phyloP scores from a whole-genome alignment of 2,329 filamentous ascomycete genomes.

The Penicillium rolfsii region DNA sequence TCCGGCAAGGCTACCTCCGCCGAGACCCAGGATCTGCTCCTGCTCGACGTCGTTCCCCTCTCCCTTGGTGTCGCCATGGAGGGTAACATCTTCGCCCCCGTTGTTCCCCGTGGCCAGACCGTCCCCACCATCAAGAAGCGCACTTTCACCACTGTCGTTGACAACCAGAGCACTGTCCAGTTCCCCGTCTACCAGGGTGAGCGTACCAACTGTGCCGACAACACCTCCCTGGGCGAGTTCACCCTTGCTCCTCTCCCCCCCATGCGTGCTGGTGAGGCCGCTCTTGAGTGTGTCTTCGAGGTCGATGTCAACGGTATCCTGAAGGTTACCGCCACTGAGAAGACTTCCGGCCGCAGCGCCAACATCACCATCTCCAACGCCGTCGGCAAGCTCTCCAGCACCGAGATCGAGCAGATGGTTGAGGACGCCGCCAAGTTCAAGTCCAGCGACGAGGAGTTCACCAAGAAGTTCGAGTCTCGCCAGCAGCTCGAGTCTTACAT shows the following conservation, averaged over 20 bases:
- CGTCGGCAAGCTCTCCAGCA: slow-evolving; percentile 92
- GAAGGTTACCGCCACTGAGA: slow-evolving; percentile 98
- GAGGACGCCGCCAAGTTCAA: slow-evolving; percentile 98
- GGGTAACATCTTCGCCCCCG: slow-evolving; percentile 96
- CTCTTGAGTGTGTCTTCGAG: slow-evolving; percentile 97
- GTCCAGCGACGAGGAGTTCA: slow-evolving; percentile 95
- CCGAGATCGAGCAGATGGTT: slow-evolving; percentile 98
- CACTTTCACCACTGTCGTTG: slow-evolving; percentile 77
- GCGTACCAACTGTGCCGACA: slow-evolving; percentile 97
- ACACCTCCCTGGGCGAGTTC: slow-evolving; percentile 97
- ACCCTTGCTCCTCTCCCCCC: slow-evolving; percentile 84
- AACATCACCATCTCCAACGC: slow-evolving; percentile 99
- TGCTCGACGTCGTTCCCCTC: slow-evolving; percentile 94
- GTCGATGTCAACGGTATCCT: slow-evolving; percentile 99
- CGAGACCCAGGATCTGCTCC: slow-evolving; percentile 90
- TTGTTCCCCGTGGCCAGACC: slow-evolving; percentile 78
- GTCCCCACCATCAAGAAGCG: slow-evolving; percentile 81
- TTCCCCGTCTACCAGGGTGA: slow-evolving; percentile 97
- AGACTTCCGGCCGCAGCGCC: slow-evolving; percentile 94
- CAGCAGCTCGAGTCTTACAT: slow-evolving; percentile 99
- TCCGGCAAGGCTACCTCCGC: slow-evolving; percentile 96
- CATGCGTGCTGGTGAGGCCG: slow-evolving; percentile 92
- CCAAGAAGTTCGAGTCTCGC: slow-evolving; percentile 98
- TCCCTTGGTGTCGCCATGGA: slow-evolving; percentile 99
- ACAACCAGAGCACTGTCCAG: slow-evolving; percentile 76